A percentile compares a stretch with the other conserved stretches of the same genome.
These are phyloP conservation scores for Marasmius sp. DNA, from an alignment of 1,284 basidiomycete genomes.

Conservation along the genomic window DNA sequence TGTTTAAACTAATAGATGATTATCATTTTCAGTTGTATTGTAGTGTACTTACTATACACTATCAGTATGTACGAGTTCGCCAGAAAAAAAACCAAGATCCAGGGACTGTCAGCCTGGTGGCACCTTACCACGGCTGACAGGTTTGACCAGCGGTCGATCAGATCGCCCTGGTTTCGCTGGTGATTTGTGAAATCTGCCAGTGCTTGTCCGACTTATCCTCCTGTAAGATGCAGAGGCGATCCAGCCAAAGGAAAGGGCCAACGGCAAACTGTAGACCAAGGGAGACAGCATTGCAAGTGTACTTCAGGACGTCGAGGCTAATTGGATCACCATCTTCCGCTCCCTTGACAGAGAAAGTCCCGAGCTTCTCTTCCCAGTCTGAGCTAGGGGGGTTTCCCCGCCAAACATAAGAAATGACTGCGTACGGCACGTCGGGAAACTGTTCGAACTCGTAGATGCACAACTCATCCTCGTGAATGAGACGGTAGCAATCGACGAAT, in stretches of 20 bases:
- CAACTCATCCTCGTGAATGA: slow-evolving; percentile 4
- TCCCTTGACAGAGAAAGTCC: slow-evolving; percentile 13
- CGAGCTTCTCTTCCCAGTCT: background rate
- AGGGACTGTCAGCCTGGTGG: no score
- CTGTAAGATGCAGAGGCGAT: slow-evolving; percentile 8
- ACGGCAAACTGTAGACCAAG: background rate
- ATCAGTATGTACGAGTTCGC: no score
- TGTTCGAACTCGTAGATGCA: slow-evolving; percentile 5
- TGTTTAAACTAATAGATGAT: no score
- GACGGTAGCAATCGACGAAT: slow-evolving; percentile 5
- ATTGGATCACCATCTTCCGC: slow-evolving; percentile 19
- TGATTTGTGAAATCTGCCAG: slow-evolving; percentile 2
- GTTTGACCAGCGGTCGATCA: no score
- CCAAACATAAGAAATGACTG: slow-evolving; percentile 18
- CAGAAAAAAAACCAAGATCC: no score
- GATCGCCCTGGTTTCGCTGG: no score
- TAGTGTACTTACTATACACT: no score
- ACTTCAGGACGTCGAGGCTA: slow-evolving; percentile 14
- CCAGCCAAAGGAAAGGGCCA: slow-evolving; percentile 6
- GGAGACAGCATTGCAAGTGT: slow-evolving; percentile 4
- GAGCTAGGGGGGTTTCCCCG: slow-evolving; percentile 9
- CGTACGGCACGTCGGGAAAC: slow-evolving; percentile 5
- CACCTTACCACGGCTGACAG: no score
- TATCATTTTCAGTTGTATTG: no score
- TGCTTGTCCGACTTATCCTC: background rate